phyloP scores from a whole-genome alignment of 169 alveolate species.

The Neospora caninum region DNA sequence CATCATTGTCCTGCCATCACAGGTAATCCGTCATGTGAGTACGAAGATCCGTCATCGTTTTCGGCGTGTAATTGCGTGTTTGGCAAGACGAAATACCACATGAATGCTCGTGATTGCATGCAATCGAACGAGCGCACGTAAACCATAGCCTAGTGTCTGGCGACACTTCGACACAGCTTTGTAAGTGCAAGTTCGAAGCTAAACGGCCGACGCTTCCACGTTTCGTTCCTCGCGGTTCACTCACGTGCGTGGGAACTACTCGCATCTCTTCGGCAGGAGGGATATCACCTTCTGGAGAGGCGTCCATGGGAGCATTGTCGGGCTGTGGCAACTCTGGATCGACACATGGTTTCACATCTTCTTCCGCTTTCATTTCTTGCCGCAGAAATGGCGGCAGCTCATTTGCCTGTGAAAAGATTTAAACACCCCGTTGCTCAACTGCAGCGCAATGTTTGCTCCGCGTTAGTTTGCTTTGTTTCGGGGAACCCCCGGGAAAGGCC shows the following conservation, averaged over 20 bases:
- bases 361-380: neutral
- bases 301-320: neutral
- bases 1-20: neutral
- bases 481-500: too few relatives aligned
- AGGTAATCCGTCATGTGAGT: neutral
- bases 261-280: neutral
- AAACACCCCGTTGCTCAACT: neutral
- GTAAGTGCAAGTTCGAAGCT: too few relatives aligned
- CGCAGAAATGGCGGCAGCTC: constrained; percentile 21
- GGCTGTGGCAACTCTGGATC: neutral
- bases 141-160: too few relatives aligned
- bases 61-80: too few relatives aligned
- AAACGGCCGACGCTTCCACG: too few relatives aligned
- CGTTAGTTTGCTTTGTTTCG: too few relatives aligned
- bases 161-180: too few relatives aligned
- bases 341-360: neutral
- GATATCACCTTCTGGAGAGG: neutral
- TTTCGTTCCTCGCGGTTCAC: neutral
- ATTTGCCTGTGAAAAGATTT: neutral
- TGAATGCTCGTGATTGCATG: too few relatives aligned
- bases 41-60: too few relatives aligned
- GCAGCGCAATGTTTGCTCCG: too few relatives aligned
- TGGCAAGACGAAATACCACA: too few relatives aligned
- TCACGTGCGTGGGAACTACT: neutral
- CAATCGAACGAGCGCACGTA: too few relatives aligned